Base-by-base conservation (phyloP, 225 moss, liverwort and hornwort genomes). In the Takakia lepidozioides region DNA sequence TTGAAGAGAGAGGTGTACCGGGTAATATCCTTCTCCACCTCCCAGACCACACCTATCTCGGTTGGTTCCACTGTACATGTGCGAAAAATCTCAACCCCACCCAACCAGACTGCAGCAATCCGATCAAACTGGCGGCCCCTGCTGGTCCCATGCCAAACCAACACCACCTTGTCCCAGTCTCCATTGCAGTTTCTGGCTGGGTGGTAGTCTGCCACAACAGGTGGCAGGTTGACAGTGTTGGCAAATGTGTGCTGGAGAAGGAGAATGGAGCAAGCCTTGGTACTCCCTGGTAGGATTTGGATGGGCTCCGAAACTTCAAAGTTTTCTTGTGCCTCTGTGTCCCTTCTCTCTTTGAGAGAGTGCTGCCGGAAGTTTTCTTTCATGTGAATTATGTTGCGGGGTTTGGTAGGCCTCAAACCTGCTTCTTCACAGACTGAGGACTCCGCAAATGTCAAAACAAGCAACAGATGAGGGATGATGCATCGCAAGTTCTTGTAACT, bases 61-160 rank as follows among this genome's bases (percentile, higher is more conserved):
- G 83, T 85, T 8, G 98, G 91, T 55, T 98, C 98, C 26, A 91
- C 98, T 3, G 98, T 91, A 58, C 91, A 91, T 10, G 82, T 98
- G 38, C 98, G 73, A 21, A 98, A 59, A 49, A 98, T 79, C 64
- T 98, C 98, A 58, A 98, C 98, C 10, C 85, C 91, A 30, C 85
- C 85, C 16, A 98, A 62, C 98, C 98, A 98, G 19, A 98, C 85
- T 4, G 72, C 87, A 39, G 87, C 75, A 62, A 98, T 87, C 19
- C 98, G 73, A 48, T 91, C 98, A 59, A 81, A 98, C 61, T 98
- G 98, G 17, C 87, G 80, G 15, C 98, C 98, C 27, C 58, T 64
- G 49, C 80, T 87, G 0, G 84, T 82, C 21, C 84, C 91, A 14
- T 56, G 59, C 98, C 91, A 91, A 40, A 69, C 76, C 26, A 98